Percentiles rank a stretch among this genome's conserved stretches.
Conservation (phyloP, 1,284 basidiomycete species). For the Ustilago trichophora region DNA sequence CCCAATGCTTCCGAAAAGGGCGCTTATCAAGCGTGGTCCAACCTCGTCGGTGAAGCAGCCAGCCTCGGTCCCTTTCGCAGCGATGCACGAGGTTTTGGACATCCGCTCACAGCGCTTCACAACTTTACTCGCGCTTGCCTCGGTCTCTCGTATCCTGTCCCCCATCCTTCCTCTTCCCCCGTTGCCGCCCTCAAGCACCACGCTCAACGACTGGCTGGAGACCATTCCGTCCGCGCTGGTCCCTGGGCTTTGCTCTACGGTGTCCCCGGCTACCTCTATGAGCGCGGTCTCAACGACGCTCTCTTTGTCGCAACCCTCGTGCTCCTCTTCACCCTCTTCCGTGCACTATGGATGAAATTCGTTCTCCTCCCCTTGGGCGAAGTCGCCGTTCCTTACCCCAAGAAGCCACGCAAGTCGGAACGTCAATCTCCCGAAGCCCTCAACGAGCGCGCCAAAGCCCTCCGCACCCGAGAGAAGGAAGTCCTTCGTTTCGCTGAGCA, state of each 20-base stretch:
- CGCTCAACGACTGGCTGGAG: slow-evolving; percentile 6
- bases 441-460: slow-evolving; percentile 27
- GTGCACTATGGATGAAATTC: slow-evolving; percentile 51
- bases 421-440: slow-evolving; percentile 9
- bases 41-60: slow-evolving; percentile 18
- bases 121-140: slow-evolving; percentile 54
- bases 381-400: slow-evolving; percentile 22
- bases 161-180: slow-evolving; percentile 27
- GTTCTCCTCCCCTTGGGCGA: slow-evolving; percentile 54
- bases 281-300: slow-evolving; percentile 48
- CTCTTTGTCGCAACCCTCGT: slow-evolving; percentile 57
- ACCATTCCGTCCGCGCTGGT: slow-evolving; percentile 5
- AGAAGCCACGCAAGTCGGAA: slow-evolving; percentile 23
- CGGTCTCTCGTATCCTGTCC: slow-evolving; percentile 51
- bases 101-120: slow-evolving; percentile 57
- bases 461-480: slow-evolving; percentile 71
- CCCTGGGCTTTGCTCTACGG: slow-evolving; percentile 46
- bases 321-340: slow-evolving; percentile 51
- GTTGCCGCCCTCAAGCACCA: slow-evolving; percentile 29
- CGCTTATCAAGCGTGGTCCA: slow-evolving; percentile 26
- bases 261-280: slow-evolving; percentile 42
- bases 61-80: slow-evolving; percentile 54
- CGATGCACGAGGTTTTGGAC: slow-evolving; percentile 56
- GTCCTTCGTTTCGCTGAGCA: slow-evolving; percentile 92
- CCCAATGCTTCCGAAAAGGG: slow-evolving; percentile 52